Conservation (phyloP, 495 filamentous ascomycete species). For the Annulohypoxylon bovei region DNA sequence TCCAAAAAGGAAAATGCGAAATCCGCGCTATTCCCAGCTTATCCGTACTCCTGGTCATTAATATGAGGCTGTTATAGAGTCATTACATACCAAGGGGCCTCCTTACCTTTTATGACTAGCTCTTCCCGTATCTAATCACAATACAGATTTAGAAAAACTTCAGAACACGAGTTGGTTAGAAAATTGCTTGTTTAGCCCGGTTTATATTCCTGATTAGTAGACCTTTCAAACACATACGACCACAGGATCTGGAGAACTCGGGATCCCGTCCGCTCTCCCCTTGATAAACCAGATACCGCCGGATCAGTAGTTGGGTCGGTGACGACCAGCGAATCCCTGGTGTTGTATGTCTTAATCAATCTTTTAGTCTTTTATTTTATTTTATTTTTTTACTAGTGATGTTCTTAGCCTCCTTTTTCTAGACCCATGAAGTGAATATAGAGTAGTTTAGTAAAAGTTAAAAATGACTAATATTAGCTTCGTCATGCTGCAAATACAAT, state of each 20-base stretch:
- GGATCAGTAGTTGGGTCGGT: conserved; percentile 60
- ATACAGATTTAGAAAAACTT: background rate
- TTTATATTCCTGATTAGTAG: background rate
- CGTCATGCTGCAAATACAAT: no score
- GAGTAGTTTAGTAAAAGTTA: background rate
- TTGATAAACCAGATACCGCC: conserved; percentile 49
- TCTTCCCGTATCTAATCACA: background rate
- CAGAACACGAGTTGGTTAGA: background rate
- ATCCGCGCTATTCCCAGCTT: conserved; percentile 7
- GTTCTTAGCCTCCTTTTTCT: background rate
- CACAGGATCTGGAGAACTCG: conserved; percentile 20
- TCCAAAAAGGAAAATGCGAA: background rate
- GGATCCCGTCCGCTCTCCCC: conserved; percentile 52
- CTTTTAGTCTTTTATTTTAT: no score
- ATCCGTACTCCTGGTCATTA: conserved; percentile 13
- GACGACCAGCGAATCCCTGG: conserved; percentile 59
- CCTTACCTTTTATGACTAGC: background rate
- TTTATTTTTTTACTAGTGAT: background rate
- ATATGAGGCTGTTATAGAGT: conserved; percentile 4
- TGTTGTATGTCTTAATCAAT: conserved; percentile 61
- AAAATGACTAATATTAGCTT: no score
- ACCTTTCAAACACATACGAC: conserved; percentile 9
- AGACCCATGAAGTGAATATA: background rate
- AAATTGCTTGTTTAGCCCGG: background rate
- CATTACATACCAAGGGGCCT: background rate